A percentile compares a stretch with the other conserved stretches of the same genome.
phyloP scores from a whole-genome alignment of 2,329 filamentous ascomycete species.

The Apiospora sp. region DNA sequence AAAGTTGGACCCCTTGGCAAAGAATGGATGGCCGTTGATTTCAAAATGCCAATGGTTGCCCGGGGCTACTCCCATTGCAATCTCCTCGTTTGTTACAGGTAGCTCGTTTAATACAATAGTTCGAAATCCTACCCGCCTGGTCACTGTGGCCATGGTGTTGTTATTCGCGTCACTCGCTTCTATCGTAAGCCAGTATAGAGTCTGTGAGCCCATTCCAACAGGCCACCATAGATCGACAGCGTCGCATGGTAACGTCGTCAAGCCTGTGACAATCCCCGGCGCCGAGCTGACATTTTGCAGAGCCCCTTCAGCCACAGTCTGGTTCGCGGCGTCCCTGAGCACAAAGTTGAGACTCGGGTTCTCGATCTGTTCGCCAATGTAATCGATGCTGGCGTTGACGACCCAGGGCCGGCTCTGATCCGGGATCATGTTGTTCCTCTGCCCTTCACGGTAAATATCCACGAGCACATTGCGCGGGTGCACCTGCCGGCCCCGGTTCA shows the following conservation, averaged over 20 bases:
- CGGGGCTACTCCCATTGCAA: slow-evolving; percentile 62
- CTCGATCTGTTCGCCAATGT: slow-evolving; percentile 52
- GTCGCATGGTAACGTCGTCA: slow-evolving; percentile 49
- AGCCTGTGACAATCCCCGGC: slow-evolving; percentile 56
- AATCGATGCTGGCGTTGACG: slow-evolving; percentile 67
- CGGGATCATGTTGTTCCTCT: slow-evolving; percentile 65
- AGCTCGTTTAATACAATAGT: slow-evolving; percentile 67
- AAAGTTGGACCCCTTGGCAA: slow-evolving; percentile 70
- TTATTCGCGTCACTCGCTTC: slow-evolving; percentile 46
- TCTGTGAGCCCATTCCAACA: slow-evolving; percentile 61
- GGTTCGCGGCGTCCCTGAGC: slow-evolving; percentile 50
- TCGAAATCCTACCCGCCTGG: slow-evolving; percentile 65
- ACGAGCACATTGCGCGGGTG: slow-evolving; percentile 56
- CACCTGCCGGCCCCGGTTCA: slow-evolving; percentile 46
- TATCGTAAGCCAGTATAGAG: slow-evolving; percentile 63
- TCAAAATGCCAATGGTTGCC: slow-evolving; percentile 63
- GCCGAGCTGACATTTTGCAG: slow-evolving; percentile 38
- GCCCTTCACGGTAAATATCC: slow-evolving; percentile 65
- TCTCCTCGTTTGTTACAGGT: slow-evolving; percentile 60
- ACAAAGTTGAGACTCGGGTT: slow-evolving; percentile 54
- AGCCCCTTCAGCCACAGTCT: neutral
- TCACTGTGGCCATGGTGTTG: slow-evolving; percentile 50
- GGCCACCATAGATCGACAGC: slow-evolving; percentile 69
- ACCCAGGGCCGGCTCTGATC: slow-evolving; percentile 66
- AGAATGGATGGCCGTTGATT: slow-evolving; percentile 70